A percentile compares a stretch with the other conserved stretches of the same genome.
These are phyloP conservation scores for Galerina marginata DNA, from an alignment of 768 basidiomycete genomes.

Conservation along the genomic window DNA sequence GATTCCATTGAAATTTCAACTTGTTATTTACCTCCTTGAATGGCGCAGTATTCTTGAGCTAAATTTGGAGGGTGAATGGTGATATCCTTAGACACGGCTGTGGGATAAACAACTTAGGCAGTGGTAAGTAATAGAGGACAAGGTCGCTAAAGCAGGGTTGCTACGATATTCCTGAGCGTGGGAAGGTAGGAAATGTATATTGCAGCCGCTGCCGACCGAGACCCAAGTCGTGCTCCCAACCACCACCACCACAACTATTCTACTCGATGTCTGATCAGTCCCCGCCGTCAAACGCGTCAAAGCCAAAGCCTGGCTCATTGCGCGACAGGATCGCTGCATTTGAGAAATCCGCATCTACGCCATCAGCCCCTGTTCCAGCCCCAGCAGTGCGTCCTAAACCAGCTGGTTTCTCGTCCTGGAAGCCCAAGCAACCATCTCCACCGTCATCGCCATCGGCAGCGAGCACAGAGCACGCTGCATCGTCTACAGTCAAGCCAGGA, in stretches of 20 bases:
- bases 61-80: no score
- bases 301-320: conserved; percentile 76
- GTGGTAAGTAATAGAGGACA: no score
- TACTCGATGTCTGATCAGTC: conserved; percentile 61
- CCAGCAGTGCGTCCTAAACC: conserved; percentile 71
- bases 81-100: no score
- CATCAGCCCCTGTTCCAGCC: conserved; percentile 44
- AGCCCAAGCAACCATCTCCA: conserved; percentile 64
- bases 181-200: conserved; percentile 4
- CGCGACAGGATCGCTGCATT: conserved; percentile 91
- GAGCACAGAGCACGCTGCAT: conserved; percentile 19
- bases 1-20: no score
- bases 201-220: background rate
- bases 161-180: conserved; percentile 6
- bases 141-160: no score
- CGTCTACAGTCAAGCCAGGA: conserved; percentile 29
- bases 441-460: conserved; percentile 45
- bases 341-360: conserved; percentile 64
- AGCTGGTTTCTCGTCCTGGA: conserved; percentile 66
- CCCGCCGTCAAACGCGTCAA: conserved; percentile 59
- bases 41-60: no score
- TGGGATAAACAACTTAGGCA: no score
- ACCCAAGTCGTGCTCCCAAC: conserved; percentile 7
- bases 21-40: no score
- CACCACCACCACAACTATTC: conserved; percentile 5